These are phyloP conservation scores for Claviceps arundinis DNA, from an alignment of 2,329 filamentous ascomycete genomes.

Conservation along the genomic window DNA sequence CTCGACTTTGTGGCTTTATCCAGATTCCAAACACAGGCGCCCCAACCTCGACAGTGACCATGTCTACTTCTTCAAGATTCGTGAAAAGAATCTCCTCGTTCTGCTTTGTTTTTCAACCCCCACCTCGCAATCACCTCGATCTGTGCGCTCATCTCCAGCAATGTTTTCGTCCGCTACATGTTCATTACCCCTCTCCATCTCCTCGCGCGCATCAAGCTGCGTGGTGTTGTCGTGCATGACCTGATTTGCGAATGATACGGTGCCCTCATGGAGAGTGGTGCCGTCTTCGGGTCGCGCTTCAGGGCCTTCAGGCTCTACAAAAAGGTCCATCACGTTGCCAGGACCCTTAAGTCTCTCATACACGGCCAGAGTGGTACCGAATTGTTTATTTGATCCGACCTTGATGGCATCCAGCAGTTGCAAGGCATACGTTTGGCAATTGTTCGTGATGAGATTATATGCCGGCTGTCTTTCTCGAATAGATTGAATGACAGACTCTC, in stretches of 20 bases:
- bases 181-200: conserved; percentile 11
- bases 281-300: conserved; percentile 14
- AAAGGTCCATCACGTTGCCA: conserved; percentile 39
- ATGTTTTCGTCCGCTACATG: conserved; percentile 5
- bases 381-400: conserved; percentile 33
- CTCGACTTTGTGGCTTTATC: too few species aligned
- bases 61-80: conserved; percentile 5
- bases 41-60: neutral
- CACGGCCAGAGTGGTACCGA: conserved; percentile 39
- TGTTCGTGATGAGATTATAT: conserved; percentile 47
- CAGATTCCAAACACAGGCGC: neutral
- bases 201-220: conserved; percentile 31
- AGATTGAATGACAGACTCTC: conserved; percentile 38
- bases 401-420: conserved; percentile 41
- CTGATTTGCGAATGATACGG: conserved; percentile 34
- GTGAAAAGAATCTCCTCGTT: conserved; percentile 7
- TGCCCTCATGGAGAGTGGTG: conserved; percentile 15
- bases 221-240: conserved; percentile 42
- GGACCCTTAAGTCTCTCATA: conserved; percentile 36
- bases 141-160: conserved; percentile 5
- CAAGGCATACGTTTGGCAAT: conserved; percentile 45
- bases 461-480: conserved; percentile 34
- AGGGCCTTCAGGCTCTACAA: conserved; percentile 12
- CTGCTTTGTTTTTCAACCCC: neutral
- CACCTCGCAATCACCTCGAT: neutral